Conservation (phyloP, 2,329 filamentous ascomycete genomes). For the Aureobasidium pullulans region DNA sequence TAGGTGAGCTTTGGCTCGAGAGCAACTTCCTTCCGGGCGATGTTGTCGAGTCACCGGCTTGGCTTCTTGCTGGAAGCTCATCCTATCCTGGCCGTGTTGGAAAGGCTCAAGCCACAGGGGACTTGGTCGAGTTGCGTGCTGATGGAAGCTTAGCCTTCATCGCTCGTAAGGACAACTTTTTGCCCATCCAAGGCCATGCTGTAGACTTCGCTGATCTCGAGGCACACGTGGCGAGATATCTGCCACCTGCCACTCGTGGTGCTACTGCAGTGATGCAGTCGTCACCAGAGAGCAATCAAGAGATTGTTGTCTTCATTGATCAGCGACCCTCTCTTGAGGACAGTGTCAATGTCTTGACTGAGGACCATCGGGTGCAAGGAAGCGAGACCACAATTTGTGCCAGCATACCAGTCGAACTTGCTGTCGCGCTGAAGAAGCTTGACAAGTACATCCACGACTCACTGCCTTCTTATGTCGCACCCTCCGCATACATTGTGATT, state of each 20-base stretch:
- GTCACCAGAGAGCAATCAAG: slow-evolving; percentile 5
- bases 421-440: slow-evolving; percentile 32
- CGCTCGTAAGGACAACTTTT: slow-evolving; percentile 18
- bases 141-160: slow-evolving; percentile 20
- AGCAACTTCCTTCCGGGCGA: neutral
- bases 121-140: slow-evolving; percentile 19
- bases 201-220: slow-evolving; percentile 36
- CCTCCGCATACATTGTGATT: slow-evolving; percentile 37
- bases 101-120: slow-evolving; percentile 19
- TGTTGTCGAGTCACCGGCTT: slow-evolving; percentile 18
- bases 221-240: slow-evolving; percentile 28
- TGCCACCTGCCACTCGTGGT: slow-evolving; percentile 27
- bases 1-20: slow-evolving; percentile 17
- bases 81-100: slow-evolving; percentile 8
- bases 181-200: slow-evolving; percentile 31
- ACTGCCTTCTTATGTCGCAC: slow-evolving; percentile 43
- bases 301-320: slow-evolving; percentile 30
- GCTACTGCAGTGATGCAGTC: slow-evolving; percentile 19
- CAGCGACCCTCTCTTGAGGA: slow-evolving; percentile 22
- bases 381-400: slow-evolving; percentile 13
- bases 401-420: slow-evolving; percentile 26
- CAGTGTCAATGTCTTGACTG: slow-evolving; percentile 23
- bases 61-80: slow-evolving; percentile 14
- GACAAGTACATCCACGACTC: slow-evolving; percentile 36
- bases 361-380: slow-evolving; percentile 19